Percentiles rank a stretch among this genome's conserved stretches.
Evolutionary conservation across 805 yeast species (phyloP).

Genomic region (Starmerella stigmatis): DNA sequence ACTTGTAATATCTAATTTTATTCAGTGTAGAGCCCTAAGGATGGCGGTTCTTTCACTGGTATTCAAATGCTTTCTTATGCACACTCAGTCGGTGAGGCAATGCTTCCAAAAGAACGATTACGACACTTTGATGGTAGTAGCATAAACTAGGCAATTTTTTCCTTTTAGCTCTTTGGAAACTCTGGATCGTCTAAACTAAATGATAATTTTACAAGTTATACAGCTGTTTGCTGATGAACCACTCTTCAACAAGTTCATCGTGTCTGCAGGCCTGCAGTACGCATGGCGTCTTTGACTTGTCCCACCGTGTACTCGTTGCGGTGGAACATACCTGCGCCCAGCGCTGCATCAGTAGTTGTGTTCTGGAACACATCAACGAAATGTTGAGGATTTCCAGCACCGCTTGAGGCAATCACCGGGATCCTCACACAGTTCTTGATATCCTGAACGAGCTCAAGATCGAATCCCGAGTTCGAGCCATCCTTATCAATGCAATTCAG

Average conservation of each 20-base stretch:
- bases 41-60: too few species aligned
- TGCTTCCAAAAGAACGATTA: too few species aligned
- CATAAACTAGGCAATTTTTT: too few species aligned
- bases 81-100: too few species aligned
- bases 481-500: constrained; percentile 94
- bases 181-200: too few species aligned
- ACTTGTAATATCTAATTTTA: not conserved
- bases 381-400: constrained; percentile 91
- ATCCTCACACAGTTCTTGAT: constrained; percentile 66
- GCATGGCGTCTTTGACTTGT: constrained; percentile 64
- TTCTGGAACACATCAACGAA: constrained; percentile 76
- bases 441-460: constrained; percentile 70
- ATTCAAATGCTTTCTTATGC: not conserved
- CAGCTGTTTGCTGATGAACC: too few species aligned
- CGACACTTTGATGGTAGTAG: too few species aligned
- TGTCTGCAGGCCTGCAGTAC: constrained; percentile 39
- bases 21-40: too few species aligned
- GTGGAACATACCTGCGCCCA: constrained; percentile 98
- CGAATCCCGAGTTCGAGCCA: constrained; percentile 91
- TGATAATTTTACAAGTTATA: too few species aligned
- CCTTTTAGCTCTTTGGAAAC: too few species aligned
- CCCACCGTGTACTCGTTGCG: constrained; percentile 83
- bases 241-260: not conserved
- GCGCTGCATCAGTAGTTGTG: constrained; percentile 87
- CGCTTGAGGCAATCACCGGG: constrained; percentile 96